Base-by-base conservation (phyloP, 2,329 filamentous ascomycete species). In the Ceratocystiopsis minuta region DNA sequence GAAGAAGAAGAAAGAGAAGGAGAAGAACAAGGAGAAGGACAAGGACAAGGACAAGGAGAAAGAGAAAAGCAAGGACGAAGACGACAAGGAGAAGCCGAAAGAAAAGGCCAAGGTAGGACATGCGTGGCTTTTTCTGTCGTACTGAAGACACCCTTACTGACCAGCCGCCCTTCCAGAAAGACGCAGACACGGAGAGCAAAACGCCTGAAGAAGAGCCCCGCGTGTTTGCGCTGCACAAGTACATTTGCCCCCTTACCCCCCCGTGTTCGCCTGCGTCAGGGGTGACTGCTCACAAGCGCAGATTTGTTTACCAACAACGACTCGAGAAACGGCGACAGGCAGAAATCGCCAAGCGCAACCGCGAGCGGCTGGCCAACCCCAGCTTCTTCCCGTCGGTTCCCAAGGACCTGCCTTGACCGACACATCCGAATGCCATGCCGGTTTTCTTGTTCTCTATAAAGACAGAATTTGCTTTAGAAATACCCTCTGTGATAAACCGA, bases 371-470 rank as follows among this genome's bases (percentile, higher is more conserved):
- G 46, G 78, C 74, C 48, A 80, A 86, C 54, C 82, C 85, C 2
- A 72, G 69, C 20, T 73, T 80, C 45, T 96, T 96, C 54, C 90
- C 90, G 1, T 80, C 82, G 36, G 85, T 90, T 1, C 88, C 88
- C 2, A 80, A 73, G 40, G 71, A 70, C 35, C 53, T 63, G 9
- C 70, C 68, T 1, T 59, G 55, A 46, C n/a, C 24, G 9, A 28
- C 2, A 28, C 7, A 28, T 6, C 24, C 20, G 4, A 7, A 28
- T 10, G 11, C 24, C n/a, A n/a, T n/a, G n/a, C n/a, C n/a, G n/a
- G n/a, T n/a, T n/a, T n/a, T n/a, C n/a, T n/a, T n/a, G n/a, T n/a
- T n/a, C n/a, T n/a, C 24, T 20, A 7, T 20, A 4, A 20, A 20
- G 20, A 20, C 20, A 20, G 20, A 4, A 20, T 20, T 20, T 20